Evolutionary conservation across 495 filamentous ascomycete genomes (phyloP).

Genomic region (Neurospora sp.): DNA sequence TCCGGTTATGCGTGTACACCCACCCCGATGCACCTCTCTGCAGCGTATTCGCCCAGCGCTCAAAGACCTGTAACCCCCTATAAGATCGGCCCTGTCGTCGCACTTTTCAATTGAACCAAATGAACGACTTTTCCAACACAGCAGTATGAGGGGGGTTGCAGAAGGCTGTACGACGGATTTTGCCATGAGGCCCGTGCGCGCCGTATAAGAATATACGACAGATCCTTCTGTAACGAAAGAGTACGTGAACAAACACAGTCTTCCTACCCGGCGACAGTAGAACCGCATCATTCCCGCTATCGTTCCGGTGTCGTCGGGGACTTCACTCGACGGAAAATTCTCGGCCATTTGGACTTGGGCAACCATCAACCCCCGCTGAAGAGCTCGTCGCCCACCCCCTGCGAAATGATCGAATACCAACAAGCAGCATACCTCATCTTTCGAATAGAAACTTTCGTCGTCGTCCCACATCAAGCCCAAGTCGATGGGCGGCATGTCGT

Average conservation of each 20-base stretch:
- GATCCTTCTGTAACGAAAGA: no score
- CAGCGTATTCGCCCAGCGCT: no score
- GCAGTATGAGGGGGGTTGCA: no score
- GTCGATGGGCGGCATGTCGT: not conserved
- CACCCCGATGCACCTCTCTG: no score
- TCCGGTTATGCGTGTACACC: no score
- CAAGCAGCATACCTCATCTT: not conserved
- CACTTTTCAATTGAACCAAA: no score
- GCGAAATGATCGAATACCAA: not conserved
- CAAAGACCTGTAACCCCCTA: no score
- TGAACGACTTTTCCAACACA: no score
- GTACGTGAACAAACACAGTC: not conserved
- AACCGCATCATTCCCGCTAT: not conserved
- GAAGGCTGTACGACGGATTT: no score
- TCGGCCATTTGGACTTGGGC: not conserved
- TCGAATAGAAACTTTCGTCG: not conserved
- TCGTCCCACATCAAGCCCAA: not conserved
- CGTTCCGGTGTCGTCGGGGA: not conserved
- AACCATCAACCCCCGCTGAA: not conserved
- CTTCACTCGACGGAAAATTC: not conserved
- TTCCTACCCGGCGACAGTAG: not conserved
- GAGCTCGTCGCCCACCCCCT: not conserved
- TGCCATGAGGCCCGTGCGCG: no score
- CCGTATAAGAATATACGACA: no score
- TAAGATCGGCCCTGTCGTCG: no score